Percentiles rank a stretch among this genome's conserved stretches.
phyloP scores from a whole-genome alignment of 2,329 filamentous ascomycete genomes.

The Magnaporthales sp. region DNA sequence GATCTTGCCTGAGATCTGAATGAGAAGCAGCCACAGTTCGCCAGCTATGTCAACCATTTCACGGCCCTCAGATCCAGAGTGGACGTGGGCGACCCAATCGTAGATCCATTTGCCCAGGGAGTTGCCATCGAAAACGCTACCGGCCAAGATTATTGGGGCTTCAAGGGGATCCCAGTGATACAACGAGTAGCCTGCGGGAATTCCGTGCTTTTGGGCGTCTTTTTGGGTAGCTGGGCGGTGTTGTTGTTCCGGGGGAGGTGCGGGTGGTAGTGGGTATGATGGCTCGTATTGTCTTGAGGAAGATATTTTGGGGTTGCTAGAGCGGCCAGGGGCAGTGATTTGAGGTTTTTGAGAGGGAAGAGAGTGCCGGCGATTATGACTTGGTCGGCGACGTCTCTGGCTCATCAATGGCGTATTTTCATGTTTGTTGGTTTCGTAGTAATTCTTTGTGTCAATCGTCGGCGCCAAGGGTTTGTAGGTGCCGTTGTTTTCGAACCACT shows the following conservation, averaged over 20 bases:
- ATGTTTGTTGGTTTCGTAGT: no score
- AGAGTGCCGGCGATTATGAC: no score
- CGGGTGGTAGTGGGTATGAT: no score
- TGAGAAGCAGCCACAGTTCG: background rate
- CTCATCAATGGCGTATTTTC: no score
- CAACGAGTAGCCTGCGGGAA: background rate
- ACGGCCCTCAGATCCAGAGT: background rate
- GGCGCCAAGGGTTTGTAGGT: no score
- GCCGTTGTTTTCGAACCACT: no score
- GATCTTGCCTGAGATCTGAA: background rate
- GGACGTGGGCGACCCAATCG: background rate
- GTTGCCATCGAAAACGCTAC: background rate
- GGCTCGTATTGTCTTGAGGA: no score
- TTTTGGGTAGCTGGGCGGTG: background rate
- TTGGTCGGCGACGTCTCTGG: no score
- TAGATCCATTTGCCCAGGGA: background rate
- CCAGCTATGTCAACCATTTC: background rate
- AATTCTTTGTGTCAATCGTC: no score
- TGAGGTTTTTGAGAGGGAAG: no score
- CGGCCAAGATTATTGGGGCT: background rate
- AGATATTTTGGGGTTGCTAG: no score
- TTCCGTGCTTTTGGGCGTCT: background rate
- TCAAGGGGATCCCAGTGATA: background rate
- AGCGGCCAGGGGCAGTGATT: no score
- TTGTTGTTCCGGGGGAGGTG: background rate